These are phyloP conservation scores for Colletotrichum sojae DNA, from an alignment of 2,329 filamentous ascomycete genomes.

Conservation along the genomic window DNA sequence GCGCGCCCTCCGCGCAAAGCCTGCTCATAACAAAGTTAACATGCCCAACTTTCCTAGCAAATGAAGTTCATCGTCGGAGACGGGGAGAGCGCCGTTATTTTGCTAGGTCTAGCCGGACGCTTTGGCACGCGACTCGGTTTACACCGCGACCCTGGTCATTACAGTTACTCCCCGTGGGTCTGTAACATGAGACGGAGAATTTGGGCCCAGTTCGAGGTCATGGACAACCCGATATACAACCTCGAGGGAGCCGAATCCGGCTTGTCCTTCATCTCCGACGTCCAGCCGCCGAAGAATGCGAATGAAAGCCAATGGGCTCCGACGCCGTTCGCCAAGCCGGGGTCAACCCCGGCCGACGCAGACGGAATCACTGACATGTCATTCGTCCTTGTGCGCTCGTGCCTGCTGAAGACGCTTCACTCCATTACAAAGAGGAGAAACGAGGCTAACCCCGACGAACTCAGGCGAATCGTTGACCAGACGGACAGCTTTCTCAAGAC, in stretches of 20 bases:
- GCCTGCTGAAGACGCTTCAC: slow-evolving; percentile 24
- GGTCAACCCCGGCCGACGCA: slow-evolving; percentile 34
- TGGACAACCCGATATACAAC: slow-evolving; percentile 42
- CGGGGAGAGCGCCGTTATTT: slow-evolving; percentile 24
- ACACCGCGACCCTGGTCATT: slow-evolving; percentile 36
- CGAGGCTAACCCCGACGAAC: slow-evolving; percentile 20
- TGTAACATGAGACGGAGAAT: slow-evolving; percentile 29
- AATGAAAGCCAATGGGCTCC: slow-evolving; percentile 43
- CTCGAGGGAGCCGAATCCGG: slow-evolving; percentile 41
- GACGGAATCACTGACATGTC: slow-evolving; percentile 43
- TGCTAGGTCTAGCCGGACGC: slow-evolving; percentile 35
- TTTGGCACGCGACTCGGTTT: slow-evolving; percentile 32
- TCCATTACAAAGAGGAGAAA: slow-evolving; percentile 19
- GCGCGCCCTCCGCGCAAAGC: not conserved
- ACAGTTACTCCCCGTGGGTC: slow-evolving; percentile 35
- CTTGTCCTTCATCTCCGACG: slow-evolving; percentile 36
- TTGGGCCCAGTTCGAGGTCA: slow-evolving; percentile 37
- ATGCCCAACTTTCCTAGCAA: slow-evolving; percentile 15
- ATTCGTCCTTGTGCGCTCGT: slow-evolving; percentile 37
- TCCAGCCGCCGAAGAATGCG: slow-evolving; percentile 33
- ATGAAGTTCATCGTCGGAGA: slow-evolving; percentile 35
- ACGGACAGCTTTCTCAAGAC: slow-evolving; percentile 24
- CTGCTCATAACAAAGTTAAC: not conserved
- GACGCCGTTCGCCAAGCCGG: slow-evolving; percentile 39
- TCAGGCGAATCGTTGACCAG: slow-evolving; percentile 27